phyloP scores from a whole-genome alignment of 2,329 filamentous ascomycete genomes.

The Apiospora koreana region DNA sequence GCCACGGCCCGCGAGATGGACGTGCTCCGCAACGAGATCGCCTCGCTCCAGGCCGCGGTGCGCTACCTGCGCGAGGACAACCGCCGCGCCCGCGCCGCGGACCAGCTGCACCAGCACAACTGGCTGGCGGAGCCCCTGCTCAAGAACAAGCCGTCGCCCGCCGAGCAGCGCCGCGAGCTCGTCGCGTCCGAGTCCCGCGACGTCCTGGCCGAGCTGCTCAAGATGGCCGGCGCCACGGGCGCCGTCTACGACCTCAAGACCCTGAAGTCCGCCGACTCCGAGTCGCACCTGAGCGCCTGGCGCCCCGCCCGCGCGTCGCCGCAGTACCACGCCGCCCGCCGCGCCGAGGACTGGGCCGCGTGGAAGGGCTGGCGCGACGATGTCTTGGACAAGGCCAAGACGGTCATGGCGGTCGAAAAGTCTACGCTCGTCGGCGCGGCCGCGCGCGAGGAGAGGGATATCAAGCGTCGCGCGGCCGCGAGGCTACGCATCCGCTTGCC shows the following conservation, averaged over 20 bases:
- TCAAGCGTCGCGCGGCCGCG: slow-evolving; percentile 42
- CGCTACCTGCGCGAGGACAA: slow-evolving; percentile 70
- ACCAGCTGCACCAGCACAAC: slow-evolving; percentile 52
- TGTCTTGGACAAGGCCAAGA: slow-evolving; percentile 53
- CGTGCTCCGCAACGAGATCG: slow-evolving; percentile 68
- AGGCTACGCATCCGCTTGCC: slow-evolving; percentile 53
- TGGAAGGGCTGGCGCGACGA: slow-evolving; percentile 61
- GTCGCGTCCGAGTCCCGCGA: slow-evolving; percentile 64
- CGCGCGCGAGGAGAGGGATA: slow-evolving; percentile 27
- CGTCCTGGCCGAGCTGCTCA: slow-evolving; percentile 64
- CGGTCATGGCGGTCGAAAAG: slow-evolving; percentile 31
- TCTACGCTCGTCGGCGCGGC: slow-evolving; percentile 8
- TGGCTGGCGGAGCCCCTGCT: slow-evolving; percentile 67
- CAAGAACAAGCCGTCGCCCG: slow-evolving; percentile 34
- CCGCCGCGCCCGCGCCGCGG: slow-evolving; percentile 58
- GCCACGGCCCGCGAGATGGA: slow-evolving; percentile 75
- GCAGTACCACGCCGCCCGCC: slow-evolving; percentile 65
- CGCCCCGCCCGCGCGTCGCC: slow-evolving; percentile 64
- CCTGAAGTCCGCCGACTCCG: slow-evolving; percentile 56
- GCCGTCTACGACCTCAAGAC: slow-evolving; percentile 60
- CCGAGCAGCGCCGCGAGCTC: slow-evolving; percentile 39
- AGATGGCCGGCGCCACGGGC: slow-evolving; percentile 54
- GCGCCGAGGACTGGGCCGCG: slow-evolving; percentile 64
- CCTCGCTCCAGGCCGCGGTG: slow-evolving; percentile 63
- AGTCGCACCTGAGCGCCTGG: slow-evolving; percentile 55